These are phyloP conservation scores for Trichocomaceae sp. DNA, from an alignment of 2,329 filamentous ascomycete species.

Conservation along the genomic window DNA sequence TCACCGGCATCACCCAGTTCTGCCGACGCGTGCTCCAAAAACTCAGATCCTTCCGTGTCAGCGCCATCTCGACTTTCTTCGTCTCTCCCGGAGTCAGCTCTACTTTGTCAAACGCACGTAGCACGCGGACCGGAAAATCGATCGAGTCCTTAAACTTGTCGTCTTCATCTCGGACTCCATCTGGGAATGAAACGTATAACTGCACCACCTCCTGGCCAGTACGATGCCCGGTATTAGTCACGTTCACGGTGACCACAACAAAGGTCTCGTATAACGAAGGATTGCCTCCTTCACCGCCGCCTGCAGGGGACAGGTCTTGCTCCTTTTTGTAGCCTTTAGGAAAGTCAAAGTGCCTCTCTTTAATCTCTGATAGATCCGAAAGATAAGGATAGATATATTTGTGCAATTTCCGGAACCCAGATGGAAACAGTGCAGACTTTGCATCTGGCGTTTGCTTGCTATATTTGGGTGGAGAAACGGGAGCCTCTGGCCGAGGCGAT, in stretches of 20 bases:
- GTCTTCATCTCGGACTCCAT: conserved; percentile 25
- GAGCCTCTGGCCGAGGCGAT: conserved; percentile 33
- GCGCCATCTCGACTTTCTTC: conserved; percentile 48
- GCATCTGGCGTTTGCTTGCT: conserved; percentile 49
- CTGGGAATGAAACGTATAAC: conserved; percentile 62
- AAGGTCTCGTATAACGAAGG: conserved; percentile 47
- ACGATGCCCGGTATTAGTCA: conserved; percentile 45
- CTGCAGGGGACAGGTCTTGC: conserved; percentile 54
- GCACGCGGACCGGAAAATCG: conserved; percentile 57
- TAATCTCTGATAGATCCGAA: conserved; percentile 43
- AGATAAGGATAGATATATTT: conserved; percentile 73
- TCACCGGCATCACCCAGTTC: conserved; percentile 60
- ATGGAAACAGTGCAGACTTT: conserved; percentile 55
- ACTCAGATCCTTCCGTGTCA: conserved; percentile 64
- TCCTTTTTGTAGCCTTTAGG: conserved; percentile 50
- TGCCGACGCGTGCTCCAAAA: conserved; percentile 63
- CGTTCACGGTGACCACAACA: conserved; percentile 39
- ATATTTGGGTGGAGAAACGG: conserved; percentile 50
- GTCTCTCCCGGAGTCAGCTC: conserved; percentile 50
- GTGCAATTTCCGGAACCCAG: conserved; percentile 53
- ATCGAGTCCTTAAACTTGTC: conserved; percentile 32
- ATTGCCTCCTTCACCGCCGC: conserved; percentile 53
- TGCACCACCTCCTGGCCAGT: conserved; percentile 48
- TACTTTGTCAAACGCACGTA: conserved; percentile 69
- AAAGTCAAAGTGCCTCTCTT: conserved; percentile 41